A percentile compares a stretch with the other conserved stretches of the same genome.
phyloP scores from a whole-genome alignment of 129 eudicot genomes.

The Flaveria linearis region DNA sequence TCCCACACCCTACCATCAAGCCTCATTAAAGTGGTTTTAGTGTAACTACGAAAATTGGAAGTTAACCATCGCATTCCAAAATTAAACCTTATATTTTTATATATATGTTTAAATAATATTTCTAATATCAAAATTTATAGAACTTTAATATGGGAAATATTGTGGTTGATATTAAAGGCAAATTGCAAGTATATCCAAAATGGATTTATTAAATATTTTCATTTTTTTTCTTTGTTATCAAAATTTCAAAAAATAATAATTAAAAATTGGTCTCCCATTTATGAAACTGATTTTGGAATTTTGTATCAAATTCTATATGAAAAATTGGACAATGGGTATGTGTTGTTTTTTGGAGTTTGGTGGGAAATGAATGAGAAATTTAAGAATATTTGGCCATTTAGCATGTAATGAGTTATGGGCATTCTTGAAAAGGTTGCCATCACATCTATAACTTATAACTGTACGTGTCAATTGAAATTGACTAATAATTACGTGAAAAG shows the following conservation, averaged over 20 bases:
- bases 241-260: background rate
- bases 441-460: constrained; percentile 33
- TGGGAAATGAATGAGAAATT: constrained; percentile 43
- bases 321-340: constrained; percentile 23
- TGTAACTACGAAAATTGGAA: too few relatives aligned
- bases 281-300: constrained; percentile 28
- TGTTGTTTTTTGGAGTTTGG: constrained; percentile 41
- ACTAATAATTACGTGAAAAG: constrained; percentile 33
- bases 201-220: background rate
- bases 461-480: constrained; percentile 39
- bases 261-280: constrained; percentile 11
- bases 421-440: constrained; percentile 51
- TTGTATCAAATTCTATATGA: constrained; percentile 27
- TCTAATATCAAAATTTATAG: background rate
- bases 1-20: too few relatives aligned
- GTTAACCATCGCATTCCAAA: background rate
- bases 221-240: too few relatives aligned
- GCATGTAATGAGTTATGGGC: constrained; percentile 38
- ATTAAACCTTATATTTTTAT: background rate
- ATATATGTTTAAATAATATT: too few relatives aligned
- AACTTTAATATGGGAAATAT: background rate
- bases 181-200: background rate
- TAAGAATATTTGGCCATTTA: constrained; percentile 39
- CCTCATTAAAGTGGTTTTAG: too few relatives aligned
- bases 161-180: background rate